phyloP scores from a whole-genome alignment of 2,329 filamentous ascomycete species.

The Magnaporthiopsis rhizophila region DNA sequence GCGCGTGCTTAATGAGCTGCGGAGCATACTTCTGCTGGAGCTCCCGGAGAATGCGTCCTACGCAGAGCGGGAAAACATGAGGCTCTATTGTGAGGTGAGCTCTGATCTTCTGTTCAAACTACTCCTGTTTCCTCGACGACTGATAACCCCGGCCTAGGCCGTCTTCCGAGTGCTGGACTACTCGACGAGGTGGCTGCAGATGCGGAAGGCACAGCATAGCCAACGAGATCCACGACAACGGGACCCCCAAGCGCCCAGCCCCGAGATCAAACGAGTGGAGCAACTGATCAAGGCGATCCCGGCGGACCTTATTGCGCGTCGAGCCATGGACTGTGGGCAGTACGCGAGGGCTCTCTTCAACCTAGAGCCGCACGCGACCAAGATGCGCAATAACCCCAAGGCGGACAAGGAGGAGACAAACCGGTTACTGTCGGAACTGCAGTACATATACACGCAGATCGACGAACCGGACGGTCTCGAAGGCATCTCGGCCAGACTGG shows the following conservation, averaged over 20 bases:
- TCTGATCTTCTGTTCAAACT: background rate
- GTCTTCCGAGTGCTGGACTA: conserved; percentile 91
- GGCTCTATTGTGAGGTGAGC: conserved; percentile 77
- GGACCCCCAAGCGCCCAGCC: background rate
- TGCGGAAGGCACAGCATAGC: conserved; percentile 45
- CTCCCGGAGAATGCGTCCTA: conserved; percentile 43
- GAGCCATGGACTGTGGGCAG: conserved; percentile 89
- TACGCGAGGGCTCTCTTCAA: conserved; percentile 90
- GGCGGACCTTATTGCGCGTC: conserved; percentile 63
- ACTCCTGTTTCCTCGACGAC: conserved; percentile 14
- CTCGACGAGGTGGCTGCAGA: conserved; percentile 79
- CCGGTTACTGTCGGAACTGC: conserved; percentile 66
- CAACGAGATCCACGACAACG: conserved; percentile 31
- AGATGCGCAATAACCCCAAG: conserved; percentile 26
- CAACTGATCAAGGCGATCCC: conserved; percentile 57
- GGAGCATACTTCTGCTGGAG: conserved; percentile 62
- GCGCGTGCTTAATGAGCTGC: conserved; percentile 64
- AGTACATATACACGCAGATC: conserved; percentile 94
- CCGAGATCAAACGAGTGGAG: conserved; percentile 36
- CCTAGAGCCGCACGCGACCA: conserved; percentile 70
- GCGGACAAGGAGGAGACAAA: conserved; percentile 44
- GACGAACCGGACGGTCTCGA: conserved; percentile 96
- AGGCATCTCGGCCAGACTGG: conserved; percentile 82
- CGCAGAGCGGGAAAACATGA: conserved; percentile 63
- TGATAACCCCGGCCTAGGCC: conserved; percentile 41